These are phyloP conservation scores for Suillus weaverae DNA, from an alignment of 768 basidiomycete genomes.

Conservation along the genomic window DNA sequence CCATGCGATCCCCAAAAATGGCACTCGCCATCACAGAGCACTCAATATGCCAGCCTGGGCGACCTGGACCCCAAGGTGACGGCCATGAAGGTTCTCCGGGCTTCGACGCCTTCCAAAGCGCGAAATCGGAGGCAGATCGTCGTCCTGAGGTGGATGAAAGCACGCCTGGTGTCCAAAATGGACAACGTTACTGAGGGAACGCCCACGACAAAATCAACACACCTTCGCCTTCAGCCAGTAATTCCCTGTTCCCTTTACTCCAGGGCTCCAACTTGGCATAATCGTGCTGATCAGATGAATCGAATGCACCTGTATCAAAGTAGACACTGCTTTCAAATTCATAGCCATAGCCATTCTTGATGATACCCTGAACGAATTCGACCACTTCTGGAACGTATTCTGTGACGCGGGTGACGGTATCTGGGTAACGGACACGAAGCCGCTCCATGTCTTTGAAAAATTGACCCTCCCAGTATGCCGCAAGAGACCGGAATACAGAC, in stretches of 20 bases:
- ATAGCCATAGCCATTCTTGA: slow-evolving; percentile 80
- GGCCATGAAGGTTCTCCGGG: slow-evolving; percentile 96
- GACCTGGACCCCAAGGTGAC: slow-evolving; percentile 92
- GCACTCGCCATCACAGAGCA: slow-evolving; percentile 98
- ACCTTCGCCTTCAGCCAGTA: slow-evolving; percentile 94
- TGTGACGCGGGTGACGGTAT: slow-evolving; percentile 91
- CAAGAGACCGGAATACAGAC: slow-evolving; percentile 75
- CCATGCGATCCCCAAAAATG: slow-evolving; percentile 86
- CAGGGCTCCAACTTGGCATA: slow-evolving; percentile 97
- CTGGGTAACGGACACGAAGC: slow-evolving; percentile 84
- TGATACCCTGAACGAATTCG: slow-evolving; percentile 79
- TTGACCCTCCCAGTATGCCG: slow-evolving; percentile 84
- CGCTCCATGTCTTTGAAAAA: slow-evolving; percentile 93
- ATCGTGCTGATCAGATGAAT: slow-evolving; percentile 69
- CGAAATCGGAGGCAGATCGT: slow-evolving; percentile 89
- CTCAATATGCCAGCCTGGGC: slow-evolving; percentile 99
- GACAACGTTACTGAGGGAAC: neutral
- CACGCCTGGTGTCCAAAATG: slow-evolving; percentile 43
- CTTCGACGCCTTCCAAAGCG: slow-evolving; percentile 96
- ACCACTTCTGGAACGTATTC: slow-evolving; percentile 98
- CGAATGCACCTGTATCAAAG: slow-evolving; percentile 85
- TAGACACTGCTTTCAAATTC: slow-evolving; percentile 82
- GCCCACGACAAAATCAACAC: slow-evolving; percentile 12
- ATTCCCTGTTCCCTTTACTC: slow-evolving; percentile 89
- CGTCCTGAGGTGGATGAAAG: slow-evolving; percentile 59